Base-by-base conservation (phyloP, 371 early-diverging fungal species). In the Apophysomyces elegans region DNA sequence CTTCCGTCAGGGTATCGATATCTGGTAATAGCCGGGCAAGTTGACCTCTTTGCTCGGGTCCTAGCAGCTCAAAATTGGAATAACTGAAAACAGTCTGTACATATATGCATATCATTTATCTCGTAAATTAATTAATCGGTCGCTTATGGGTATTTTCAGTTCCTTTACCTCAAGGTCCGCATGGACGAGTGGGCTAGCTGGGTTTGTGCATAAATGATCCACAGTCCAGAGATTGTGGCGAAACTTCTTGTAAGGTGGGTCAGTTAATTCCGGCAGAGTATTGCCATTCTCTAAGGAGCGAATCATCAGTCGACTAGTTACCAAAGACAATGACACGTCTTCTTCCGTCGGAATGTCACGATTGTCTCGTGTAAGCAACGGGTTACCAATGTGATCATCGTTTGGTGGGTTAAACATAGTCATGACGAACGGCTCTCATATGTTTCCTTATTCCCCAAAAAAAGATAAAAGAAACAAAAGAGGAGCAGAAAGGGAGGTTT, bases 161-260 rank as follows among this genome's bases (percentile, higher is more conserved):
- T 14, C n/a, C 12, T 50, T 59, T 74, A 81, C 81, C 67, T 81
- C 76, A 45, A 81, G 63, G 13, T 77, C 73, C 61, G 72, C 58
- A 14, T 68, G 63, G n/a, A 74, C 79, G 18, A 81, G 59, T 18
- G 72, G 69, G 50, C 76, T 75, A 61, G 66, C 71, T 12, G 77
- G 66, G 63, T 72, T 67, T 21, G 67, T 65, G 38, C 71, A 73
- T 62, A 76, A 59, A 56, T 71, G 60, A 47, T 78, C 79, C 21
- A 73, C 56, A 16, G 68, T 69, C 76, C 74, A 76, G 32, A 59
- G 64, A 32, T 64, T 70, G 16, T 65, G 62, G 43, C 59, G 61
- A 56, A 65, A 72, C 70, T 67, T 77, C 69, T 59, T 72, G 70
- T 67, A 62, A 9, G 67, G 67, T 32, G 39, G 73, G 46, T 68